A percentile compares a stretch with the other conserved stretches of the same genome.
These are phyloP conservation scores for Coelastrella sp. DNA, from an alignment of 139 green algal species.

Conservation along the genomic window DNA sequence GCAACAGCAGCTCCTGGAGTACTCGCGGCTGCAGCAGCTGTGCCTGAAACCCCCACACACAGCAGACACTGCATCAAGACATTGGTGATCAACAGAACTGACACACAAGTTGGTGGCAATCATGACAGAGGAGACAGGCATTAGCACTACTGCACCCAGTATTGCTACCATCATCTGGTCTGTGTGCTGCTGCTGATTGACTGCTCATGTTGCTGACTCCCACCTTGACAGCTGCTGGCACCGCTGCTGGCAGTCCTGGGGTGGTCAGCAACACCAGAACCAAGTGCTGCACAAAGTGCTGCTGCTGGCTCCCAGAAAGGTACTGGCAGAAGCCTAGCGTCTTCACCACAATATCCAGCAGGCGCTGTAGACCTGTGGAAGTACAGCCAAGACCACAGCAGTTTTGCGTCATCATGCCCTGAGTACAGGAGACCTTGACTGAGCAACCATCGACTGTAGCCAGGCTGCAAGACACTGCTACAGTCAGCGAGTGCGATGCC, in stretches of 20 bases:
- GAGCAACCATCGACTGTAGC: too few species aligned
- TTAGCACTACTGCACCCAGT: background rate
- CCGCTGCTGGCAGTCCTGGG: slow-evolving; percentile 31
- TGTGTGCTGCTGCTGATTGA: background rate
- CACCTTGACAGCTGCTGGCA: slow-evolving; percentile 49
- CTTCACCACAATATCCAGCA: slow-evolving; percentile 52
- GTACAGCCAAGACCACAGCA: too few species aligned
- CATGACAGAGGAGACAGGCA: too few species aligned
- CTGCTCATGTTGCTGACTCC: background rate
- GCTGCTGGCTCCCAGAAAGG: slow-evolving; percentile 32
- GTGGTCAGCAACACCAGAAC: slow-evolving; percentile 47
- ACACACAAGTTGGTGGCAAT: too few species aligned
- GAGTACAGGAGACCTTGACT: too few species aligned
- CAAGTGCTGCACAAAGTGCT: slow-evolving; percentile 44
- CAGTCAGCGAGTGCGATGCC: too few species aligned
- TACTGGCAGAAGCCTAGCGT: slow-evolving; percentile 8
- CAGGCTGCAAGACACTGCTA: too few species aligned
- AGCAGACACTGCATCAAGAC: background rate
- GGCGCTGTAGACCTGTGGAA: slow-evolving; percentile 8
- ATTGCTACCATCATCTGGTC: background rate
- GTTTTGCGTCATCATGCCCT: too few species aligned
- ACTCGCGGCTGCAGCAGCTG: slow-evolving; percentile 38
- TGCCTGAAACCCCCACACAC: slow-evolving; percentile 5
- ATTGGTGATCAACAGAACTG: background rate
- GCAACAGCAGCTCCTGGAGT: slow-evolving; percentile 31